Conservation (phyloP, 331 rosid genomes). For the Quercus lobata region DNA sequence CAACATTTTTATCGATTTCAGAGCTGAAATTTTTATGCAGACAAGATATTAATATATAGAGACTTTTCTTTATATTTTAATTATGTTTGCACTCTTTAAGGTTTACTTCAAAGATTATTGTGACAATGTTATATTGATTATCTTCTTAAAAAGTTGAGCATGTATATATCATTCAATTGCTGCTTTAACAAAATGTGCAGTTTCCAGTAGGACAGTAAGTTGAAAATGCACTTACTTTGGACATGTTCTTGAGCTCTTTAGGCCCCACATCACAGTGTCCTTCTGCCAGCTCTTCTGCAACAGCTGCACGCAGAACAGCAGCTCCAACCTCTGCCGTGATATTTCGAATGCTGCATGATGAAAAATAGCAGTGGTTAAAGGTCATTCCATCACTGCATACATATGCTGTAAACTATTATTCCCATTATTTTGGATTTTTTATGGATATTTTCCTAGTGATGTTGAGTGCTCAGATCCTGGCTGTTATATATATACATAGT, state of each 20-base stretch:
- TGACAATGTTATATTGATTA: neutral
- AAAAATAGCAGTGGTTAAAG: slow-evolving; percentile 9
- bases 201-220: neutral
- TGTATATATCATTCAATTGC: neutral
- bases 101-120: neutral
- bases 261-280: slow-evolving; percentile 74
- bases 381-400: neutral
- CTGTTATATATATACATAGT: neutral
- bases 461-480: neutral
- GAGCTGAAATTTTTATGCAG: neutral
- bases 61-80: neutral
- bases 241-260: slow-evolving; percentile 72
- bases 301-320: slow-evolving; percentile 81
- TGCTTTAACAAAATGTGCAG: neutral
- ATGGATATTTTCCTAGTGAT: neutral
- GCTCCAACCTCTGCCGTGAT: slow-evolving; percentile 94
- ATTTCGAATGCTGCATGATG: slow-evolving; percentile 65
- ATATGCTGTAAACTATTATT: neutral
- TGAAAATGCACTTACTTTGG: slow-evolving; percentile 54
- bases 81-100: neutral
- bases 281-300: slow-evolving; percentile 78
- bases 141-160: neutral
- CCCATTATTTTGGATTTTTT: neutral
- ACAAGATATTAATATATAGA: neutral
- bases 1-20: neutral